Conservation (phyloP, 805 yeast species). For the Wilhelminamyces savonicus region DNA sequence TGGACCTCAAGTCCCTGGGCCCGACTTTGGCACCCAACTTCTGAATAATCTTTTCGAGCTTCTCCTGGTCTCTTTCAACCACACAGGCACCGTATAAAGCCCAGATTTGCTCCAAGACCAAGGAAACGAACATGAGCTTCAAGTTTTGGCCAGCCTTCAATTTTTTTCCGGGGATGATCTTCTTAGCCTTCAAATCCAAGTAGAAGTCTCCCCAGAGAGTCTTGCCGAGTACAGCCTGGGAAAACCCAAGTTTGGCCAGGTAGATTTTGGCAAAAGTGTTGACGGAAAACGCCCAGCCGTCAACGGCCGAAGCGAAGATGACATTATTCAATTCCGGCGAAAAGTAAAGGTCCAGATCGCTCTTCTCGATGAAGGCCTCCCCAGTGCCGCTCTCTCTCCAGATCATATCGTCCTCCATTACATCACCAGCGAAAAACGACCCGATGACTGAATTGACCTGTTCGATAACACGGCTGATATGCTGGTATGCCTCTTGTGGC, state of each 20-base stretch:
- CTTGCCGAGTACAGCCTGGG: slow-evolving; percentile 68
- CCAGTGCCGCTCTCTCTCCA: slow-evolving; percentile 64
- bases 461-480: slow-evolving; percentile 72
- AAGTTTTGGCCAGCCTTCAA: slow-evolving; percentile 49
- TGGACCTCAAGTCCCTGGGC: slow-evolving; percentile 74
- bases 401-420: slow-evolving; percentile 79
- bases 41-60: slow-evolving; percentile 65
- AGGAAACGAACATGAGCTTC: slow-evolving; percentile 81
- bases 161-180: slow-evolving; percentile 62
- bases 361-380: slow-evolving; percentile 60
- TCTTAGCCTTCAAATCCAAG: slow-evolving; percentile 84
- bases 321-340: slow-evolving; percentile 86
- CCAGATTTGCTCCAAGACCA: slow-evolving; percentile 89
- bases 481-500: slow-evolving; percentile 80
- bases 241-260: slow-evolving; percentile 78
- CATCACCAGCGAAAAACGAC: slow-evolving; percentile 84
- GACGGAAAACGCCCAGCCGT: slow-evolving; percentile 96
- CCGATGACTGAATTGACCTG: slow-evolving; percentile 95
- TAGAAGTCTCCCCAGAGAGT: slow-evolving; percentile 96
- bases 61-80: slow-evolving; percentile 59
- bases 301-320: slow-evolving; percentile 83
- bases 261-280: slow-evolving; percentile 84
- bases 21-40: slow-evolving; percentile 62
- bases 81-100: slow-evolving; percentile 73
- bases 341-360: slow-evolving; percentile 79